Conservation (phyloP, 2,329 filamentous ascomycete genomes). For the Knufia fluminis region DNA sequence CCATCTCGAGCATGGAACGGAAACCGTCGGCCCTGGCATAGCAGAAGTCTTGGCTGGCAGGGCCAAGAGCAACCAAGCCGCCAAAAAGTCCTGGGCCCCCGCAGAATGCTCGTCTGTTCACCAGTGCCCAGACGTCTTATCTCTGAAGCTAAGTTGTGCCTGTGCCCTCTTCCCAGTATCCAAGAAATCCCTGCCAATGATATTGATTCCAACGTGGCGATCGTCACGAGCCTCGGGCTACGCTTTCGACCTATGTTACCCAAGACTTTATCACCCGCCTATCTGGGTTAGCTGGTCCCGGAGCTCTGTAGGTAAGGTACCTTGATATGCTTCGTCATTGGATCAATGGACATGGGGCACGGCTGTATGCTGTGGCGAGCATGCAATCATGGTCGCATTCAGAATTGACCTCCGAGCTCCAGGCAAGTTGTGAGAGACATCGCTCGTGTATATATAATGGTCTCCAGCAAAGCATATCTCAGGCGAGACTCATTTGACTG, state of each 20-base stretch:
- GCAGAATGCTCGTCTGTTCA: no score
- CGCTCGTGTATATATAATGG: background rate
- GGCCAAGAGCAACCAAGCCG: no score
- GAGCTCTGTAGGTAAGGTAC: background rate
- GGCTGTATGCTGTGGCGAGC: no score
- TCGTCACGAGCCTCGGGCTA: background rate
- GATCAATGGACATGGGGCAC: background rate
- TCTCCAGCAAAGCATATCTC: background rate
- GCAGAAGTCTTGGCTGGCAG: no score
- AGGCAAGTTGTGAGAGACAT: background rate
- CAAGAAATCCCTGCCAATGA: background rate
- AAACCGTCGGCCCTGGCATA: no score
- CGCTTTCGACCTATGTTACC: background rate
- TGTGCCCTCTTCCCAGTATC: background rate
- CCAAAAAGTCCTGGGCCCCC: no score
- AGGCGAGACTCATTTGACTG: no score
- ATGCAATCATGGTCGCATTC: background rate
- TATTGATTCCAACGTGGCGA: background rate
- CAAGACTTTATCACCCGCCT: conserved; percentile 7
- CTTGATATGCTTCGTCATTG: background rate
- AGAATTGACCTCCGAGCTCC: background rate
- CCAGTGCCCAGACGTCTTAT: background rate
- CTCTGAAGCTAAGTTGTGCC: background rate
- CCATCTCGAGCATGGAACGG: no score
- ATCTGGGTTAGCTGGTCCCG: background rate